Evolutionary conservation across 495 filamentous ascomycete species (phyloP).

Genomic region (Aspergillus nidulans): DNA sequence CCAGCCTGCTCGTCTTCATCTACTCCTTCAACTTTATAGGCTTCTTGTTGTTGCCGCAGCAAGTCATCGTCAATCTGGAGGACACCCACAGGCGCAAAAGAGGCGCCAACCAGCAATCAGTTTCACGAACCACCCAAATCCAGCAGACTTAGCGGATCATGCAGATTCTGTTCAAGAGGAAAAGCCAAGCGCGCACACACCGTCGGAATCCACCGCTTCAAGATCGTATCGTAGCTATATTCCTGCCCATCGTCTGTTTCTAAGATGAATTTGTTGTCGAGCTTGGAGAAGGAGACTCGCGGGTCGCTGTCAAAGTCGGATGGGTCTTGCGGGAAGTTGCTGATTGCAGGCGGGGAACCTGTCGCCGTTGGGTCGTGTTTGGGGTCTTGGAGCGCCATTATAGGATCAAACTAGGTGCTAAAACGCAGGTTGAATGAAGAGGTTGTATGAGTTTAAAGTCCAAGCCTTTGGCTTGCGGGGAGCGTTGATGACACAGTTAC

Average conservation of each 20-base stretch:
- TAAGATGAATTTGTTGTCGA: constrained; percentile 74
- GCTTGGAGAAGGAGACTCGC: constrained; percentile 79
- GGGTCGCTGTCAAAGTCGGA: constrained; percentile 76
- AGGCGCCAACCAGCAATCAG: constrained; percentile 32
- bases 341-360: constrained; percentile 13
- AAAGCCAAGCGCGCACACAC: constrained; percentile 40
- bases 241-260: constrained; percentile 83
- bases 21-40: constrained; percentile 66
- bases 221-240: constrained; percentile 68
- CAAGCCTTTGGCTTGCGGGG: constrained; percentile 10
- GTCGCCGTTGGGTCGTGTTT: constrained; percentile 19
- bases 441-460: neutral
- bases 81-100: constrained; percentile 22
- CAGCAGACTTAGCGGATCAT: constrained; percentile 16
- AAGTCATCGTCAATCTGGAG: constrained; percentile 70
- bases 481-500: constrained; percentile 11
- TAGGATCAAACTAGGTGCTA: neutral
- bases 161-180: neutral
- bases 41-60: constrained; percentile 71
- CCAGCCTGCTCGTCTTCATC: constrained; percentile 55
- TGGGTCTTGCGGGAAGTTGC: constrained; percentile 62
- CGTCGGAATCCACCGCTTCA: constrained; percentile 76
- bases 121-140: constrained; percentile 28
- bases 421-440: neutral
- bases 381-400: constrained; percentile 20